Conservation (phyloP, 1,284 basidiomycete genomes). For the Papiliotrema laurentii region DNA sequence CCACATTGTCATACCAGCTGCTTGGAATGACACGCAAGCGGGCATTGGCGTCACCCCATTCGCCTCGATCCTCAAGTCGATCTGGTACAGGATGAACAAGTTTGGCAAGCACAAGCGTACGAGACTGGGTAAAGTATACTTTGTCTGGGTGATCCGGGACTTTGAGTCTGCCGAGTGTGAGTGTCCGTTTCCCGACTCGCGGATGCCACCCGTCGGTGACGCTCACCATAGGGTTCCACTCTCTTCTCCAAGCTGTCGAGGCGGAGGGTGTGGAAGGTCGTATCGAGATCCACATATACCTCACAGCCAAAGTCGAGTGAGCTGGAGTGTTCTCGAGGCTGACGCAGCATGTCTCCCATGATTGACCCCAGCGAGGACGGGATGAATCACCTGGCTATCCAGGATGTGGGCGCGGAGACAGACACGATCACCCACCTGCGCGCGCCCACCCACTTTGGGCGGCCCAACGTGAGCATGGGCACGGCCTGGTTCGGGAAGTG, state of each 20-base stretch:
- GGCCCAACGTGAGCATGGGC: constrained; percentile 59
- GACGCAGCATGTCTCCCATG: no score
- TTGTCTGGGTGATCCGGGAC: constrained; percentile 67
- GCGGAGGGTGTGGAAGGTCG: constrained; percentile 75
- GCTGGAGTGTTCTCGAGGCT: constrained; percentile 1
- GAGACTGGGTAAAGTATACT: constrained; percentile 44
- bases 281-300: constrained; percentile 87
- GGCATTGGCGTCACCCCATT: constrained; percentile 93
- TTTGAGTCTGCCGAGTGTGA: constrained; percentile 54
- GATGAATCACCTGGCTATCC: constrained; percentile 80
- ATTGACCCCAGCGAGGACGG: constrained; percentile 63
- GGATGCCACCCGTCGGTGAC: no score
- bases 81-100: constrained; percentile 87
- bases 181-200: constrained; percentile 10
- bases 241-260: constrained; percentile 83
- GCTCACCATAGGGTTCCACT: constrained; percentile 62
- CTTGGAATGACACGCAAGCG: constrained; percentile 31
- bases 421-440: constrained; percentile 79
- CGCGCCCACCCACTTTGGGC: constrained; percentile 85
- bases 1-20: constrained; percentile 1
- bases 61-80: constrained; percentile 84
- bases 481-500: background rate
- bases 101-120: constrained; percentile 32
- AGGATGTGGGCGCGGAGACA: constrained; percentile 81
- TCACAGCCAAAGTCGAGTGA: constrained; percentile 73